A percentile compares a stretch with the other conserved stretches of the same genome.
Conservation (phyloP, 2,329 filamentous ascomycete genomes). For the Penicillium paneum region DNA sequence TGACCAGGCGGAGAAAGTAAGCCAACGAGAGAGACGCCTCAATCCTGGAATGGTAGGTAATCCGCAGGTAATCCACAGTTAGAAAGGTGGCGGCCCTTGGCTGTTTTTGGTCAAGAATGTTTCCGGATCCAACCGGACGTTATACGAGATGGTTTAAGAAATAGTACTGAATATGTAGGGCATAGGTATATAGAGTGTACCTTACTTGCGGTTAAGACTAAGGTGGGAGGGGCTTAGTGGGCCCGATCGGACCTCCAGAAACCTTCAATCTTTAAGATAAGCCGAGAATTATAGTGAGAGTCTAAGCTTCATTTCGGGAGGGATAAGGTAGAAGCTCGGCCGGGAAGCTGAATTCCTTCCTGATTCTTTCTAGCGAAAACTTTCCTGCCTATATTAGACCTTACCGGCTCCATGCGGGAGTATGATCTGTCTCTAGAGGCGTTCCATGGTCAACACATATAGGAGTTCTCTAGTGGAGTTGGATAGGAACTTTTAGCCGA, state of each 20-base stretch:
- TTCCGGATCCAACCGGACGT: not conserved
- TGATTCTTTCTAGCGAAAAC: not conserved
- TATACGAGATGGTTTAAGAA: not conserved
- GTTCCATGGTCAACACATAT: conserved; percentile 13
- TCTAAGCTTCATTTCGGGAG: not conserved
- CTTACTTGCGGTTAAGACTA: conserved; percentile 1
- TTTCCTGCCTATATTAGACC: not conserved
- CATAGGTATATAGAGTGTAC: not conserved
- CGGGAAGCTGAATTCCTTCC: not conserved
- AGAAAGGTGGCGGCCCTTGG: conserved; percentile 13
- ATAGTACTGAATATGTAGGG: not conserved
- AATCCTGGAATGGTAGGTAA: conserved; percentile 14
- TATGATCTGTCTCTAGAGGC: not conserved
- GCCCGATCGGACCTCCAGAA: conserved; percentile 5
- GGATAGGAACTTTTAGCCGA: conserved; percentile 24
- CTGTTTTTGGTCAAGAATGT: conserved; percentile 7
- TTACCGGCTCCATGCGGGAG: conserved; percentile 7
- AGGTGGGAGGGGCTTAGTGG: conserved; percentile 6
- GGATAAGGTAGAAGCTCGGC: not conserved
- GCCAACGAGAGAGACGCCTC: conserved; percentile 6
- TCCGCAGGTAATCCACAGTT: conserved; percentile 13
- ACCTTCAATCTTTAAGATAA: conserved; percentile 1
- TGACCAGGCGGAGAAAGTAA: conserved; percentile 11
- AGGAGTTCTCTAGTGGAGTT: conserved; percentile 2
- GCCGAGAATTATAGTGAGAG: not conserved